Evolutionary conservation across 768 basidiomycete species (phyloP).

Genomic region (Candolleomyces eurysporus): DNA sequence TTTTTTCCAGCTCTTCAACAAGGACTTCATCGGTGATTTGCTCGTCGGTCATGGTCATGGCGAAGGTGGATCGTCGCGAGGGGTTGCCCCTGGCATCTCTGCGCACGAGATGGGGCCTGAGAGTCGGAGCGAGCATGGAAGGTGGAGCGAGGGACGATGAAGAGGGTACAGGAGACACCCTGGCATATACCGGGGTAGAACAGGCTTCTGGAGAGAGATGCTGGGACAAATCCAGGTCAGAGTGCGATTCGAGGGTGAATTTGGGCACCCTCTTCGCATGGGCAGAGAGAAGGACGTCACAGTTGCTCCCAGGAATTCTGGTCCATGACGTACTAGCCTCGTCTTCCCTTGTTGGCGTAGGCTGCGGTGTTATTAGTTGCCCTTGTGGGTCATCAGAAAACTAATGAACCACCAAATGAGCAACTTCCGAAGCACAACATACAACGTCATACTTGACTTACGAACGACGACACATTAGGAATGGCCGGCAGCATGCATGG

Average conservation of each 20-base stretch:
- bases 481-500: too few species aligned
- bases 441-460: too few species aligned
- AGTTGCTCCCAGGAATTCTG: neutral
- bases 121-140: slow-evolving; percentile 6
- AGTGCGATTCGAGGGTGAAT: slow-evolving; percentile 5
- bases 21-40: slow-evolving; percentile 50
- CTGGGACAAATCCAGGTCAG: neutral
- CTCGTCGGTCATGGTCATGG: slow-evolving; percentile 50
- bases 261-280: slow-evolving; percentile 6
- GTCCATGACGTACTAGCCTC: slow-evolving; percentile 1
- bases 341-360: neutral
- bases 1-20: slow-evolving; percentile 45
- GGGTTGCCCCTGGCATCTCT: neutral
- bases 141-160: neutral
- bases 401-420: too few species aligned
- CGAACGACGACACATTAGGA: too few species aligned
- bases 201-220: neutral
- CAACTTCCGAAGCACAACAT: too few species aligned
- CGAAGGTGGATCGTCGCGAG: slow-evolving; percentile 35
- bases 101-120: slow-evolving; percentile 8
- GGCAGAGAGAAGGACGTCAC: neutral
- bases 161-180: neutral
- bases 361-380: too few species aligned
- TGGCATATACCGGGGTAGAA: slow-evolving; percentile 2
- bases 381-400: too few species aligned